phyloP scores from a whole-genome alignment of 441 rosid species.

The Populus hybrid region DNA sequence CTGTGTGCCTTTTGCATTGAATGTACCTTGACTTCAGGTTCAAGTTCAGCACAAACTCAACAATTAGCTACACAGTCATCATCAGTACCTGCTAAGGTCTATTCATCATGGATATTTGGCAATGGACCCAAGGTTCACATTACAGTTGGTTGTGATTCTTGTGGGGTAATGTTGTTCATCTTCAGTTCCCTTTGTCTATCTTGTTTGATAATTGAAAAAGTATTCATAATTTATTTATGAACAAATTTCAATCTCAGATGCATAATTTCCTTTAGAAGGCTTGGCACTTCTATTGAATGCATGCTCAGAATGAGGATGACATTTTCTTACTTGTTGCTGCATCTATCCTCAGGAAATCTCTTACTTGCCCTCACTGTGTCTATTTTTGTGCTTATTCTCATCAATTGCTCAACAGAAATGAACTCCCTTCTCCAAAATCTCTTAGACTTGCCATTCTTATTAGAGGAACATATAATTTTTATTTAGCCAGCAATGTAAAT shows the following conservation, averaged over 20 bases:
- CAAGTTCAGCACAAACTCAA: slow-evolving; percentile 11
- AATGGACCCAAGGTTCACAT: slow-evolving; percentile 24
- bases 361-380: not conserved
- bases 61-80: slow-evolving; percentile 2
- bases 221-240: not conserved
- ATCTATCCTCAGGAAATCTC: not conserved
- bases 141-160: slow-evolving; percentile 29
- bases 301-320: not conserved
- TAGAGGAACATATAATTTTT: not conserved
- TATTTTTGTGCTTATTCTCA: not conserved
- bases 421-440: not conserved
- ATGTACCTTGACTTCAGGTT: slow-evolving; percentile 22
- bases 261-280: not conserved
- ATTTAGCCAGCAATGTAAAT: not conserved
- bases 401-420: not conserved
- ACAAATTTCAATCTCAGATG: not conserved
- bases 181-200: not conserved
- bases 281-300: not conserved
- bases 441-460: not conserved
- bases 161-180: slow-evolving; percentile 22
- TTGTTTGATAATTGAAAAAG: not conserved
- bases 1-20: not conserved
- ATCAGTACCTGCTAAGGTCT: not conserved
- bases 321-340: not conserved
- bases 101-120: slow-evolving; percentile 11